Base-by-base conservation (phyloP, 192 early-diverging fungal genomes). In the Funneliformis mosseae region DNA sequence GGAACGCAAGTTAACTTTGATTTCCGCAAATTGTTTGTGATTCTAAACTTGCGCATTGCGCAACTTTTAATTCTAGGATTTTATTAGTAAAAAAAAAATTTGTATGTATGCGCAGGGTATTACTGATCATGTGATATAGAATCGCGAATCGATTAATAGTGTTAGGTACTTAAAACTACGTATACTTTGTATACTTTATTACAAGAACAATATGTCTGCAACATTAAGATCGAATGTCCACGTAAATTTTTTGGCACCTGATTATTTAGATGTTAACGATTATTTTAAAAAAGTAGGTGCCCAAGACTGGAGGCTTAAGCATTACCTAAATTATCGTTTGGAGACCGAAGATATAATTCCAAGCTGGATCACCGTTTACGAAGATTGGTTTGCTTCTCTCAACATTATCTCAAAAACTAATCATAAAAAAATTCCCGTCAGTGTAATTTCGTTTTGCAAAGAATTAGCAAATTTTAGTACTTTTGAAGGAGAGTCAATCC, bases 281-380 rank as follows among this genome's bases (percentile, higher is more conserved):
- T 64, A 64, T 28, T 64, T 64, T 25, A 64, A 28, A 25, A 25
- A 64, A 64, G 23, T 28, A 28, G 63, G 28, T 27, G 63, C 63
- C 10, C 63, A 64, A 8, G 63, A 64, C 4, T 64, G 27, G 63
- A 64, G 27, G 27, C 10, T 64, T 28, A 64, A 64, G 28, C 18
- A 64, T 27, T 64, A 64, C 27, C 23, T 64, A 64, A 64, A 64
- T 25, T 25, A 64, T 28, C 63, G 63, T 64, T 64, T 64, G 28
- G 63, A 64, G 28, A 64, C 21, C 9, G 63, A 64, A 64, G 11
- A 64, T 28, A 25, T 27, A 64, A 27, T 64, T n/a, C 27, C 25
- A 64, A 28, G 25, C 27, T 64, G 63, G 63, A 64, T 10, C 4
- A 28, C 4, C 4, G 63, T 64, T 64, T 27, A 27, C 23, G 28